Evolutionary conservation across 176 grass and related monocot species (phyloP).

Genomic region (Cymbopogon citratus): DNA sequence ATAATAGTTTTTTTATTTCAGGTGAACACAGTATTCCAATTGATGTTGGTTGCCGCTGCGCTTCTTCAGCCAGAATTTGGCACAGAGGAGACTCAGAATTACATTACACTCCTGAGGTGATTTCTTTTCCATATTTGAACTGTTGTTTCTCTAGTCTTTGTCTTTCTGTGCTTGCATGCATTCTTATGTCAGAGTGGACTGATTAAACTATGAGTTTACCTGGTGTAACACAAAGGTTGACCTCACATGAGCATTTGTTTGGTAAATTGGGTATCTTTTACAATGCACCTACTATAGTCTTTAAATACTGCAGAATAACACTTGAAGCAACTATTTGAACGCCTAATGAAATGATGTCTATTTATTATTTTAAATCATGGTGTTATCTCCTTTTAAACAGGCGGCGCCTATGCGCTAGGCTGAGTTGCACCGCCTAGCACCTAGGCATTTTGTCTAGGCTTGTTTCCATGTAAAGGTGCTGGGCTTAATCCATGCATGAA

Average conservation of each 20-base stretch:
- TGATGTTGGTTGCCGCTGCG: conserved; percentile 79
- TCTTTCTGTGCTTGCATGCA: neutral
- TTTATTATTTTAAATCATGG: conserved; percentile 11
- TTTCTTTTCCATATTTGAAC: conserved; percentile 5
- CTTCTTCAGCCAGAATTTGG: conserved; percentile 94
- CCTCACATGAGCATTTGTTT: neutral
- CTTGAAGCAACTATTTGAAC: neutral
- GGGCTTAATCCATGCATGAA: neutral
- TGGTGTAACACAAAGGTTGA: neutral
- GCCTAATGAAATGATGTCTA: neutral
- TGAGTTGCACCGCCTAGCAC: neutral
- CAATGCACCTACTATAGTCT: neutral
- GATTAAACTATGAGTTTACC: neutral
- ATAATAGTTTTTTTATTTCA: conserved; percentile 31
- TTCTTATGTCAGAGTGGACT: neutral
- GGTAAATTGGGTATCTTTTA: neutral
- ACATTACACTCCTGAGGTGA: conserved; percentile 67
- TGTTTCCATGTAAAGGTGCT: neutral
- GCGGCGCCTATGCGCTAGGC: neutral
- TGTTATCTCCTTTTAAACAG: neutral
- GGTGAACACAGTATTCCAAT: conserved; percentile 88
- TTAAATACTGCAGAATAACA: conserved; percentile 7
- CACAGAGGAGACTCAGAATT: conserved; percentile 59
- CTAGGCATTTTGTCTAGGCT: neutral
- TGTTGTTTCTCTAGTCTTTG: neutral